These are phyloP conservation scores for Vitis rotundifolia DNA, from an alignment of 164 flowering plant species.

Conservation along the genomic window DNA sequence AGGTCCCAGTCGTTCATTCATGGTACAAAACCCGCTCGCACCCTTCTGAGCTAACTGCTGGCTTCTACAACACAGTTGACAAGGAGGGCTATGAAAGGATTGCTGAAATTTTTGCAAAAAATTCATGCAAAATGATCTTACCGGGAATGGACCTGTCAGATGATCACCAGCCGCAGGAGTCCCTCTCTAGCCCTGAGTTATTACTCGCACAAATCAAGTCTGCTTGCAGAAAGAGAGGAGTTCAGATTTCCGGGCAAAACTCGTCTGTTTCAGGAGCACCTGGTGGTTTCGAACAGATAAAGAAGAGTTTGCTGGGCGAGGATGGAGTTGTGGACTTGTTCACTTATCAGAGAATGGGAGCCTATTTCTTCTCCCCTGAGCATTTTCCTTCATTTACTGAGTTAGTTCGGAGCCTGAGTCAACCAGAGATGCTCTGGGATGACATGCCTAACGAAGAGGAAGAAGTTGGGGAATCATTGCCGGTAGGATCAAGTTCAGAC, in stretches of 20 bases:
- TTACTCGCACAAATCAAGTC: slow-evolving; percentile 51
- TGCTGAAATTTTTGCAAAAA: slow-evolving; percentile 61
- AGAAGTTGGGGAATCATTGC: slow-evolving; percentile 17
- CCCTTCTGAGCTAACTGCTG: slow-evolving; percentile 79
- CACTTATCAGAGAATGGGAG: slow-evolving; percentile 93
- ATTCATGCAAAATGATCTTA: slow-evolving; percentile 62
- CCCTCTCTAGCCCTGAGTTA: slow-evolving; percentile 61
- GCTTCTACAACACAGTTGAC: slow-evolving; percentile 63
- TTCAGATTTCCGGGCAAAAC: slow-evolving; percentile 67
- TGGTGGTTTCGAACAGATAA: slow-evolving; percentile 49
- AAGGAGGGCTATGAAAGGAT: slow-evolving; percentile 73
- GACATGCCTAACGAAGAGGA: slow-evolving; percentile 42
- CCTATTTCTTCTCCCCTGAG: slow-evolving; percentile 86
- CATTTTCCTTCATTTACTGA: slow-evolving; percentile 69
- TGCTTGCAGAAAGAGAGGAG: slow-evolving; percentile 57
- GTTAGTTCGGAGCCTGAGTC: slow-evolving; percentile 53
- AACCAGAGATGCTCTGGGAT: slow-evolving; percentile 43
- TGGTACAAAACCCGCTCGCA: slow-evolving; percentile 73
- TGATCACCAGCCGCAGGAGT: slow-evolving; percentile 38
- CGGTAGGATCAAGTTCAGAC: slow-evolving; percentile 15
- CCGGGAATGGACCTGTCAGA: slow-evolving; percentile 87
- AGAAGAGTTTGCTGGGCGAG: slow-evolving; percentile 44
- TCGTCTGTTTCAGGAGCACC: slow-evolving; percentile 27
- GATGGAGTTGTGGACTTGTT: slow-evolving; percentile 42
- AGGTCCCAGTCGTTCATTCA: slow-evolving; percentile 63